A percentile compares a stretch with the other conserved stretches of the same genome.
Evolutionary conservation across 2,329 filamentous ascomycete genomes (phyloP).

Genomic region (Alternaria incomplexa): DNA sequence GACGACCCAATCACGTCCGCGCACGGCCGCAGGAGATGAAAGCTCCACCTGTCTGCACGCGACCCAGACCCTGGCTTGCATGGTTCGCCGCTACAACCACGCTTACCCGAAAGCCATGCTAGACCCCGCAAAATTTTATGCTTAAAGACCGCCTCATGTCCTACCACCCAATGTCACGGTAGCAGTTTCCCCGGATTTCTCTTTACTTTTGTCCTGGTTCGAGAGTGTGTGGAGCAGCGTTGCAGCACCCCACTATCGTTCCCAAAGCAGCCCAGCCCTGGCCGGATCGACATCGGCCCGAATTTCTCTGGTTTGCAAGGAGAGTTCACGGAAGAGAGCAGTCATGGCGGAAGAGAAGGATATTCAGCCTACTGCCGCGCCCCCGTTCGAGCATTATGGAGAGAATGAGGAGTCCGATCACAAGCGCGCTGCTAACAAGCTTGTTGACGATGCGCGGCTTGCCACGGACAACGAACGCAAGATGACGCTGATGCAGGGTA

Average conservation of each 20-base stretch:
- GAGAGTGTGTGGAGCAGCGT: slow-evolving; percentile 3
- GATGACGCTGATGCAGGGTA: slow-evolving; percentile 71
- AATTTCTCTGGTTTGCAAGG: not conserved
- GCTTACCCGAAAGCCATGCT: slow-evolving; percentile 12
- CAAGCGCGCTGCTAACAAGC: slow-evolving; percentile 36
- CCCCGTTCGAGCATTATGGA: slow-evolving; percentile 15
- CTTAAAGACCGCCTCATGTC: slow-evolving; percentile 25
- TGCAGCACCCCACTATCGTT: slow-evolving; percentile 3
- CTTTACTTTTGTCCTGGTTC: slow-evolving; percentile 5
- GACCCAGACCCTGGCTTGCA: slow-evolving; percentile 22
- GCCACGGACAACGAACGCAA: slow-evolving; percentile 58
- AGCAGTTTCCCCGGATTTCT: slow-evolving; percentile 22
- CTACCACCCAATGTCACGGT: slow-evolving; percentile 19
- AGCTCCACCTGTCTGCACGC: slow-evolving; percentile 26
- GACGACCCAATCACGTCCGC: slow-evolving; percentile 16
- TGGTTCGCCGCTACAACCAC: slow-evolving; percentile 12
- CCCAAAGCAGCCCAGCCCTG: not conserved
- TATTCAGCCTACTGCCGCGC: slow-evolving; percentile 22
- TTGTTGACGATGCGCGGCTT: slow-evolving; percentile 51
- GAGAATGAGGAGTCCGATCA: slow-evolving; percentile 25
- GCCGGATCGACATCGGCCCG: slow-evolving; percentile 5
- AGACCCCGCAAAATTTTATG: slow-evolving; percentile 32
- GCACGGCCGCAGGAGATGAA: slow-evolving; percentile 6
- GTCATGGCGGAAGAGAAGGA: slow-evolving; percentile 28
- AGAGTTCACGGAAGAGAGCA: not conserved